A percentile compares a stretch with the other conserved stretches of the same genome.
phyloP scores from a whole-genome alignment of 352 stramenopile species.

The Phytopythium cucurbitacearum region DNA sequence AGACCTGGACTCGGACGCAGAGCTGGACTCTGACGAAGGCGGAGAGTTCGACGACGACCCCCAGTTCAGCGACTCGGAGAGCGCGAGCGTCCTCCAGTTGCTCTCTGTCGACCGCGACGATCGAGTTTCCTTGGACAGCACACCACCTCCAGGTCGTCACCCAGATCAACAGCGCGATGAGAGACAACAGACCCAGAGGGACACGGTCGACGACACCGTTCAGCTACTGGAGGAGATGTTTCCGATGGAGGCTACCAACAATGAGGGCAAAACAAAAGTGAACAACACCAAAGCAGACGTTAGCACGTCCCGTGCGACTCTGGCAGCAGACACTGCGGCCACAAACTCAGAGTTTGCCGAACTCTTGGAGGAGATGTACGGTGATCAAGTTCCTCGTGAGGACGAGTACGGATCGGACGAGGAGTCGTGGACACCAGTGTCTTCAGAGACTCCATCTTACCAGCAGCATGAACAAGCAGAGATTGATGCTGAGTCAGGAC shows the following conservation, averaged over 20 bases:
- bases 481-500: background rate
- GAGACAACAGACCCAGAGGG: too few relatives aligned
- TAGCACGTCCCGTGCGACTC: too few relatives aligned
- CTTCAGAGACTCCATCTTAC: background rate
- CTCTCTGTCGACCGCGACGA: too few relatives aligned
- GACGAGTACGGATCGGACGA: background rate
- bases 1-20: constrained; percentile 39
- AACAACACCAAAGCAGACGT: too few relatives aligned
- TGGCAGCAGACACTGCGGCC: background rate
- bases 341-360: constrained; percentile 11
- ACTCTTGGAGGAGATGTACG: constrained; percentile 26
- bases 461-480: background rate
- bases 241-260: too few relatives aligned
- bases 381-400: constrained; percentile 1
- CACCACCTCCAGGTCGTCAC: too few relatives aligned
- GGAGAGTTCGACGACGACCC: constrained; percentile 19
- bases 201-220: too few relatives aligned
- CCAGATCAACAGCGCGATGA: too few relatives aligned
- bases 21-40: background rate
- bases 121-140: too few relatives aligned
- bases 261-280: too few relatives aligned
- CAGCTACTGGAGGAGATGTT: too few relatives aligned
- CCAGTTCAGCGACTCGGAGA: constrained; percentile 36
- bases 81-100: constrained; percentile 37
- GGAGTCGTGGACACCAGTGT: too few relatives aligned